Percentiles rank a stretch among this genome's conserved stretches.
Evolutionary conservation across 495 filamentous ascomycete species (phyloP).

Genomic region (Darksidea phi): DNA sequence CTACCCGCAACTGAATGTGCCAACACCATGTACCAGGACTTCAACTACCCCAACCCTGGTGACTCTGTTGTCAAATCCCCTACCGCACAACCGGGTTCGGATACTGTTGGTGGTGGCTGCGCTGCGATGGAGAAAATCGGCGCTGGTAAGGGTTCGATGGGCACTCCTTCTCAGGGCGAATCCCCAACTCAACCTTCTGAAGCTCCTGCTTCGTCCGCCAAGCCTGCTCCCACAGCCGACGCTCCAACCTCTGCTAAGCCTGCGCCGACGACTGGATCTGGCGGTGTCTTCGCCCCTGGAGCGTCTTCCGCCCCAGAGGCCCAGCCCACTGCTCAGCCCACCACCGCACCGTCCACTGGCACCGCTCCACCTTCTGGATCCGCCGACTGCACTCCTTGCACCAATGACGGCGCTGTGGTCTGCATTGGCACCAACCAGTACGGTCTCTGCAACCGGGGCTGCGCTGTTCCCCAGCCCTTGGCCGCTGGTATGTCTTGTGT

Average conservation of each 20-base stretch:
- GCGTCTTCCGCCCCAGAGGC: slow-evolving; percentile 21
- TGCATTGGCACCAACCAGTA: slow-evolving; percentile 40
- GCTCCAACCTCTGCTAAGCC: not conserved
- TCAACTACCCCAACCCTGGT: slow-evolving; percentile 58
- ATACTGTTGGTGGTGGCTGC: slow-evolving; percentile 16
- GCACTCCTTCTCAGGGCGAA: slow-evolving; percentile 13
- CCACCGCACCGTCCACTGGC: slow-evolving; percentile 3
- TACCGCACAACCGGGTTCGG: slow-evolving; percentile 3
- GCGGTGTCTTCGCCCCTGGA: slow-evolving; percentile 32
- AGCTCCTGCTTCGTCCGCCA: slow-evolving; percentile 17
- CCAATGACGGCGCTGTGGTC: slow-evolving; percentile 39
- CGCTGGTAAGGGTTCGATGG: slow-evolving; percentile 34
- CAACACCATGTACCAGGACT: slow-evolving; percentile 48
- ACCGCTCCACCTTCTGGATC: slow-evolving; percentile 4
- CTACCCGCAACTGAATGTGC: slow-evolving; percentile 56
- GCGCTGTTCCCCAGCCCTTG: slow-evolving; percentile 37
- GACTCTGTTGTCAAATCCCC: slow-evolving; percentile 47
- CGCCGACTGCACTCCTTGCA: slow-evolving; percentile 36
- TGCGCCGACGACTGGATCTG: slow-evolving; percentile 7
- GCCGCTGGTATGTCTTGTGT: slow-evolving; percentile 39
- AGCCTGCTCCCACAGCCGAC: slow-evolving; percentile 2
- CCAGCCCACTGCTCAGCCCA: slow-evolving; percentile 4
- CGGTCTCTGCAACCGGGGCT: slow-evolving; percentile 41
- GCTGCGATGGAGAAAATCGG: slow-evolving; percentile 33
- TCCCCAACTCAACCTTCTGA: slow-evolving; percentile 2